Conservation (phyloP, 495 filamentous ascomycete species). For the Glarea lozoyensis region DNA sequence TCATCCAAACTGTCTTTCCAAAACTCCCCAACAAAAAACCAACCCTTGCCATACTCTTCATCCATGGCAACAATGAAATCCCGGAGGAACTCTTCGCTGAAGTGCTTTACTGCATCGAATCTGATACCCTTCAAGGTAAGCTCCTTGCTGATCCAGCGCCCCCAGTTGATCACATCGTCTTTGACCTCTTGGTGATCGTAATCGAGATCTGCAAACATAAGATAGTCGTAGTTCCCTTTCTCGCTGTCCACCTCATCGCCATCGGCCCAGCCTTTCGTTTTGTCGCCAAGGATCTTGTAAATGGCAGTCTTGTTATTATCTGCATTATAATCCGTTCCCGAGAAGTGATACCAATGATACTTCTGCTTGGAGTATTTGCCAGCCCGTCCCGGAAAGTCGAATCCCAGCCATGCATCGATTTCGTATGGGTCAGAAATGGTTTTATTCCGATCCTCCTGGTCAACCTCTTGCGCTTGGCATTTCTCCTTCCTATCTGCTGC, state of each 20-base stretch:
- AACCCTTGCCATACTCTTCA: constrained; percentile 35
- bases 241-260: constrained; percentile 48
- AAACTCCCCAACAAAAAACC: constrained; percentile 67
- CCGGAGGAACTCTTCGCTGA: constrained; percentile 52
- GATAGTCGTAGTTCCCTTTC: constrained; percentile 66
- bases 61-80: constrained; percentile 49
- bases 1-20: constrained; percentile 52
- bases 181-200: constrained; percentile 56
- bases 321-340: constrained; percentile 59
- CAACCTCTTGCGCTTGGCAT: constrained; percentile 52
- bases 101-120: constrained; percentile 70
- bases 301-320: constrained; percentile 49
- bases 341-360: constrained; percentile 66
- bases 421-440: constrained; percentile 49
- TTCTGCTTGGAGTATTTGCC: constrained; percentile 51
- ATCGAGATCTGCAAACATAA: constrained; percentile 62
- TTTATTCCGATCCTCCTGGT: constrained; percentile 47
- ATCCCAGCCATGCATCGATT: constrained; percentile 62
- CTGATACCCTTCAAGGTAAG: constrained; percentile 56
- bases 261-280: constrained; percentile 52
- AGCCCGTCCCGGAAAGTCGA: constrained; percentile 53
- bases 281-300: constrained; percentile 56
- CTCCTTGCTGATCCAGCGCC: constrained; percentile 51
- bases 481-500: constrained; percentile 55
- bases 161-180: constrained; percentile 58